Evolutionary conservation across 2,329 filamentous ascomycete genomes (phyloP).

Genomic region (Endocalyx cinctus): DNA sequence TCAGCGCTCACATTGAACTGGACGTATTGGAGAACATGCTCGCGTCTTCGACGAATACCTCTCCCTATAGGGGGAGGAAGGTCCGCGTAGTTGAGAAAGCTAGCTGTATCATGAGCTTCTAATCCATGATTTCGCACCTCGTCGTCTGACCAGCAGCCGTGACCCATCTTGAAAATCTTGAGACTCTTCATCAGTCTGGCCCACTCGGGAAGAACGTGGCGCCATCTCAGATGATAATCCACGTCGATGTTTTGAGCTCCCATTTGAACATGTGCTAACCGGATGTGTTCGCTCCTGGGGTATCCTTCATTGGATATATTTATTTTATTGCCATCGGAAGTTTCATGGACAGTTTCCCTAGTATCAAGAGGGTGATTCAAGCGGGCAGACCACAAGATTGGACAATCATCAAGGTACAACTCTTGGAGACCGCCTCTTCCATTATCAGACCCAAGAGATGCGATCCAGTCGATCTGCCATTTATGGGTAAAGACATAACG

Average conservation of each 20-base stretch:
- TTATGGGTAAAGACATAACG: conserved; percentile 38
- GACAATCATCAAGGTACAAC: conserved; percentile 39
- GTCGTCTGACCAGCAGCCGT: conserved; percentile 1
- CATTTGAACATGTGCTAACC: neutral
- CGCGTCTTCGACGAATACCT: conserved; percentile 1
- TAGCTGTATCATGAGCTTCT: too few species aligned
- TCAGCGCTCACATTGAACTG: neutral
- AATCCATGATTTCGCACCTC: too few species aligned
- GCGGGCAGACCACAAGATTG: conserved; percentile 23
- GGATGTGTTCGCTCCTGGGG: neutral
- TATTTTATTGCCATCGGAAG: conserved; percentile 1
- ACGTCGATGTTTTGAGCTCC: conserved; percentile 1
- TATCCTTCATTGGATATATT: conserved; percentile 4
- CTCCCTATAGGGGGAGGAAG: conserved; percentile 1
- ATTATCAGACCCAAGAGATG: conserved; percentile 26
- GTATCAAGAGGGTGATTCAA: conserved; percentile 1
- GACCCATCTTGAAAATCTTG: conserved; percentile 6
- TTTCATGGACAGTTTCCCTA: neutral
- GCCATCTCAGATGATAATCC: conserved; percentile 5
- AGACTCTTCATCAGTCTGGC: conserved; percentile 1
- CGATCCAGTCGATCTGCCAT: conserved; percentile 43
- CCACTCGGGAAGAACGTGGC: conserved; percentile 4
- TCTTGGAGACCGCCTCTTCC: conserved; percentile 29
- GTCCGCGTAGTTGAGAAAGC: conserved; percentile 7
- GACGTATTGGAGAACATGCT: conserved; percentile 2